phyloP scores from a whole-genome alignment of 768 basidiomycete species.

The Porpolomopsis calyptriformis region DNA sequence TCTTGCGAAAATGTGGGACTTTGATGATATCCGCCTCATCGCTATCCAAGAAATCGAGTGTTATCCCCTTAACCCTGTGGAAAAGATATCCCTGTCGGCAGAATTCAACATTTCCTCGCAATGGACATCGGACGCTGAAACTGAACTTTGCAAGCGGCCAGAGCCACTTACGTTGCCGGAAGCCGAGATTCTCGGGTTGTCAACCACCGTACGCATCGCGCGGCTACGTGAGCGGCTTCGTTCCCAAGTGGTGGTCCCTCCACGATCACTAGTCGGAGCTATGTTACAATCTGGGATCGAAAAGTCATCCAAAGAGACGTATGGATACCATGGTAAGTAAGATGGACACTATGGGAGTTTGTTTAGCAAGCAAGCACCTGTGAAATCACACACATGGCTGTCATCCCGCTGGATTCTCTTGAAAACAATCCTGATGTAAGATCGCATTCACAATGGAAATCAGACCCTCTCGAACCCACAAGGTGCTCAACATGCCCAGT shows the following conservation, averaged over 20 bases:
- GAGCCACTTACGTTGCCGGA: conserved; percentile 46
- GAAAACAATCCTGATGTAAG: no score
- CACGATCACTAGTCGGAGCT: no score
- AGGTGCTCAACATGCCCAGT: no score
- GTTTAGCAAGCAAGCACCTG: neutral
- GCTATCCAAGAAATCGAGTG: conserved; percentile 6
- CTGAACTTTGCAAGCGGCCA: conserved; percentile 39
- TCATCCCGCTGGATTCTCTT: no score
- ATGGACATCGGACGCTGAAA: conserved; percentile 35
- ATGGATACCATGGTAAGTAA: no score
- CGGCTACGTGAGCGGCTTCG: conserved; percentile 40
- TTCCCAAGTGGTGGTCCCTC: no score
- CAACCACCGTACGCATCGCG: conserved; percentile 38
- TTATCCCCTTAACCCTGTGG: conserved; percentile 1
- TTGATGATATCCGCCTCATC: conserved; percentile 2
- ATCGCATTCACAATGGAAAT: no score
- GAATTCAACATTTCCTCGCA: conserved; percentile 5
- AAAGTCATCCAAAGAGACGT: no score
- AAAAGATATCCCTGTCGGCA: conserved; percentile 3
- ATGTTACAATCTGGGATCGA: no score
- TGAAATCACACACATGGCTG: neutral
- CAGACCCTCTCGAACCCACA: no score
- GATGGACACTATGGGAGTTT: no score
- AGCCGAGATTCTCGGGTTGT: conserved; percentile 41
- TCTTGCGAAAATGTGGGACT: conserved; percentile 9